Base-by-base conservation (phyloP, 257 asterid species). In the Penstemon davidsonii region DNA sequence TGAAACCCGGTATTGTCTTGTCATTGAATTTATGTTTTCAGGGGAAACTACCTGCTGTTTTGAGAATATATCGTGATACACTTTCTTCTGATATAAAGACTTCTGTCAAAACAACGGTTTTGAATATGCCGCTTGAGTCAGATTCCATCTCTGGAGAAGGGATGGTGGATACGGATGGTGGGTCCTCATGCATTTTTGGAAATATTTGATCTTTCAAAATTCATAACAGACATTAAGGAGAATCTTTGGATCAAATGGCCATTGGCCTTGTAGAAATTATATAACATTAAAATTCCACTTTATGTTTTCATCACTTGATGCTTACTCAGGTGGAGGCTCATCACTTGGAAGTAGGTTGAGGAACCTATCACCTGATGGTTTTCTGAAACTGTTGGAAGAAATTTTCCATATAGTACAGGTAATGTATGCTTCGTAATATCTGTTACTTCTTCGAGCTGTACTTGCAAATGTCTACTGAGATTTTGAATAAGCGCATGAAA, bases 1-100 rank as follows among this genome's bases (percentile, higher is more conserved):
- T 57, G 53, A 51, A 69, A 57, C 58, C 62, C 55, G 38, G 53
- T 64, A 49, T 59, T 44, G 49, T 82, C 60, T 65, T 7, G 5
- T 65, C 60, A 64, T 59, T 41, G 60, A 56, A 46, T 57, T 70
- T 67, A 65, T 68, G 33, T 70, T 80, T 83, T 75, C 87, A 90
- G 99, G 96, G 96, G 67, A 94, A 88, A 78, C 83, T 94, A 70
- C 99, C 99, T 36, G 86, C 94, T 70, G 97, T 90, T 58, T 83
- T 94, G 91, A 85, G 96, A 87, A 75, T 88, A 77, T 94, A 94
- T 74, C 87, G 95, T 39, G 99, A 94, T 70, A 83, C 96, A 53
- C 92, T 94, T 62, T 87, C 94, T 40, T 84, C 96, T 68, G 95
- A 94, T 71, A 79, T 94, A 85, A 94, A 91, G 80, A 84, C 83